Evolutionary conservation across 805 yeast genomes (phyloP), one percentile per base, ranked within the genome.

Genomic region (Nakazawaea ambrosiae): DNA sequence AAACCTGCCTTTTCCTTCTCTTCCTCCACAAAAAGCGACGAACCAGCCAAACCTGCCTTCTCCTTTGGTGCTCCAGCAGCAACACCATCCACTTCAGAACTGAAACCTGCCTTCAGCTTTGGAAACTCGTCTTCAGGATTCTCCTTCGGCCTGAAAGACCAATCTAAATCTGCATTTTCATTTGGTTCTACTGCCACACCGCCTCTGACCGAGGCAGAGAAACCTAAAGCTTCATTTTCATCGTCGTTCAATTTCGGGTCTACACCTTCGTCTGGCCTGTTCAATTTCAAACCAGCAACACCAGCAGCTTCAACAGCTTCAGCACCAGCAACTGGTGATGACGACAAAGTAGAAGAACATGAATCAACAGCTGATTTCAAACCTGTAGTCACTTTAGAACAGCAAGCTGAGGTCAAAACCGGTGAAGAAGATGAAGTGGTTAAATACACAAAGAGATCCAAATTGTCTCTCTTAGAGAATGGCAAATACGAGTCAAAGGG

Each of bases 341-440:
- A 49, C 18, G 72, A 60, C 3, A 59, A 58, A 11, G 63, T 52
- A 9, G 65, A 59, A 17, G 68, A 66, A 27, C 73, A 62, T 32
- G 70, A 67, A 40, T 68, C 66, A 4, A 68, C 66, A 29, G 75
- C 68, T 1, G 66, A 75, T 45, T 75, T 69, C 45, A 53, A 50
- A 39, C 59, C 71, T 5, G 57, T 66, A 12, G 68, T 58, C 31
- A 58, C 58, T 40, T 65, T 74, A 41, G 60, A 64, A 16, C 70
- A 75, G 33, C 67, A 78, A 38, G 66, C 78, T 10, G 74, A 71
- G 5, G 71, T 65, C 14, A 65, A 70, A 47, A 83, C 90, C 7
- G 97, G 96, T 15, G 97, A 90, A 60, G 96, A 88, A 59, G 70
- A 75, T 37, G 97, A 90, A 60, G 75, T 67, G 2, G 54, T 68